Conservation (phyloP, 176 grass and related monocot species). For the Dendrocalamus sinicus region DNA sequence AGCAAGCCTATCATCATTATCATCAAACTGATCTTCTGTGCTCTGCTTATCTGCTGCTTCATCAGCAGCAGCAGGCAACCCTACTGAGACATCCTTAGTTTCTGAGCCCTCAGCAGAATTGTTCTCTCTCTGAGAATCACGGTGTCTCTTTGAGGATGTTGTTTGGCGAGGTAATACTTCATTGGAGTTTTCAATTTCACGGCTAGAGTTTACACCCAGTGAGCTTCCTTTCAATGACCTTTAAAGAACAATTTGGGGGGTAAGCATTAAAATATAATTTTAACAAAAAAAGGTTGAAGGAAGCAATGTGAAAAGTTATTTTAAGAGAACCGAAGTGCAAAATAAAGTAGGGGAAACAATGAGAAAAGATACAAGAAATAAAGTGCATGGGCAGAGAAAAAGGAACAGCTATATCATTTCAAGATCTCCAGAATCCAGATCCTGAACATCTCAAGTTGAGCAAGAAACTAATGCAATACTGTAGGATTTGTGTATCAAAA, state of each 20-base stretch:
- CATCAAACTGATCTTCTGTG: constrained; percentile 63
- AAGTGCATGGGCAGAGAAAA: background rate
- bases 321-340: constrained; percentile 22
- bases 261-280: constrained; percentile 34
- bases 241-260: constrained; percentile 30
- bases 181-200: constrained; percentile 50
- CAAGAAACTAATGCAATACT: constrained; percentile 25
- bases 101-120: constrained; percentile 58
- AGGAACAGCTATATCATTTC: background rate
- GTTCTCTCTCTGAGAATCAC: constrained; percentile 58
- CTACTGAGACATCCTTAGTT: constrained; percentile 60
- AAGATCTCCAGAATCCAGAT: constrained; percentile 15
- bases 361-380: constrained; percentile 18
- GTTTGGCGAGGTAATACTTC: constrained; percentile 49
- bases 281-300: constrained; percentile 4
- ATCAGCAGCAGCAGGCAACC: constrained; percentile 49
- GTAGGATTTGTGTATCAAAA: constrained; percentile 14
- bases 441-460: constrained; percentile 14
- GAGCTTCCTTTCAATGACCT: constrained; percentile 60
- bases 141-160: constrained; percentile 45
- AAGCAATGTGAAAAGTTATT: constrained; percentile 8
- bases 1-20: constrained; percentile 55
- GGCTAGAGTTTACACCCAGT: constrained; percentile 38
- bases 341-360: background rate
- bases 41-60: constrained; percentile 64